These are phyloP conservation scores for Porcisia hertigi DNA, from an alignment of 208 protist genomes.

Conservation along the genomic window DNA sequence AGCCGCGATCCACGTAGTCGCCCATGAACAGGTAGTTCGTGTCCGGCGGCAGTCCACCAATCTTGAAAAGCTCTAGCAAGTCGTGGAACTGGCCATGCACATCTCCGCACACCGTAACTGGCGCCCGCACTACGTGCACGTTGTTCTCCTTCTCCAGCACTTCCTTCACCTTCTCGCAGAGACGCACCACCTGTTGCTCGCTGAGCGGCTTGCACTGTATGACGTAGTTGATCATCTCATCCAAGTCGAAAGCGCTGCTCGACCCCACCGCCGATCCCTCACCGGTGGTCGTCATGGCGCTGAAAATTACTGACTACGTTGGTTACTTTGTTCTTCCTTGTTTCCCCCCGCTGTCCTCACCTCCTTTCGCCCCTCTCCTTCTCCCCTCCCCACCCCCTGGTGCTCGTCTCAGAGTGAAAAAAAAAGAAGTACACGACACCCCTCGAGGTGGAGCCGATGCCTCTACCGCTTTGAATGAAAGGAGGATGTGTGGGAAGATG, in stretches of 20 bases:
- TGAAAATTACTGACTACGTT: not conserved
- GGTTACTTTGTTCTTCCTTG: no score
- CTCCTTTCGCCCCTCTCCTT: not conserved
- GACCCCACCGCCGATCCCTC: constrained; percentile 29
- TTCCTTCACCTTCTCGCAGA: constrained; percentile 93
- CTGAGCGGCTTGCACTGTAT: constrained; percentile 88
- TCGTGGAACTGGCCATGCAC: constrained; percentile 98
- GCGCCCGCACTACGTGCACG: constrained; percentile 88
- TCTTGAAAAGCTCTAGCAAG: constrained; percentile 97
- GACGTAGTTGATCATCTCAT: constrained; percentile 89
- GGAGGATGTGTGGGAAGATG: not conserved
- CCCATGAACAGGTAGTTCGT: constrained; percentile 99
- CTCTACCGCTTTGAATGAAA: no score
- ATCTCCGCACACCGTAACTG: constrained; percentile 95
- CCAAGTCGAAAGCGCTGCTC: constrained; percentile 71
- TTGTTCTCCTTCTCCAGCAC: constrained; percentile 94
- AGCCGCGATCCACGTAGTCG: constrained; percentile 96
- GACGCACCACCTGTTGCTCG: constrained; percentile 81
- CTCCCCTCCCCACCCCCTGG: not conserved
- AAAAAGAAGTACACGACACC: not conserved
- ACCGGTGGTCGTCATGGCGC: constrained; percentile 29
- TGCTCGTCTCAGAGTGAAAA: not conserved
- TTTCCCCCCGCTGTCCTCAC: no score
- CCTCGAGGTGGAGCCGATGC: not conserved
- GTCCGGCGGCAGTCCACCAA: constrained; percentile 95